Conservation (phyloP, 306 rosid genomes). For the Oxytropis ochrocephala region DNA sequence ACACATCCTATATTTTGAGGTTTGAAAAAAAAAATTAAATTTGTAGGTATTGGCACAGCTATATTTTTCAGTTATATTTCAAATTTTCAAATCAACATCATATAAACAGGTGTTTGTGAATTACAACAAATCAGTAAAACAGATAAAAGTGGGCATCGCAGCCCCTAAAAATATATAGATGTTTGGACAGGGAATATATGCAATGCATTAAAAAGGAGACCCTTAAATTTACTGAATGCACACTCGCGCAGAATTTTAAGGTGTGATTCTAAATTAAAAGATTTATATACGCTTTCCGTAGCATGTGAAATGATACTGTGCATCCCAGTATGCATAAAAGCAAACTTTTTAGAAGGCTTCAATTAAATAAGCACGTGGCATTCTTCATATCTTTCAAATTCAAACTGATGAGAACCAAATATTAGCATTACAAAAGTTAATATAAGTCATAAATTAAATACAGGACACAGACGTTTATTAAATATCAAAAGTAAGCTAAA, state of each 20-base stretch:
- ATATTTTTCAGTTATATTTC: conserved; percentile 6
- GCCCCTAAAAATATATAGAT: neutral
- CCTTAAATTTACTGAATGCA: neutral
- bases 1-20: neutral
- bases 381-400: conserved; percentile 3
- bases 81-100: conserved; percentile 13
- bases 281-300: neutral
- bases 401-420: neutral
- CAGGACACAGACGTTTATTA: neutral
- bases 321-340: neutral
- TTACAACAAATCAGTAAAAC: conserved; percentile 5
- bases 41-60: neutral
- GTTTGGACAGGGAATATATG: neutral
- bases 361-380: neutral
- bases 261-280: neutral
- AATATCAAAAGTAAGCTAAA: conserved; percentile 10
- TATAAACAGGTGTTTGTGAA: neutral
- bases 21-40: neutral
- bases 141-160: neutral
- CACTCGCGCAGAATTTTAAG: neutral
- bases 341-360: neutral
- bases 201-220: neutral
- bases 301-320: neutral
- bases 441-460: neutral
- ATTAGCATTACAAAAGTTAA: neutral